Evolutionary conservation across 2,329 filamentous ascomycete species (phyloP).

Genomic region (Aspergillus calidoustus): DNA sequence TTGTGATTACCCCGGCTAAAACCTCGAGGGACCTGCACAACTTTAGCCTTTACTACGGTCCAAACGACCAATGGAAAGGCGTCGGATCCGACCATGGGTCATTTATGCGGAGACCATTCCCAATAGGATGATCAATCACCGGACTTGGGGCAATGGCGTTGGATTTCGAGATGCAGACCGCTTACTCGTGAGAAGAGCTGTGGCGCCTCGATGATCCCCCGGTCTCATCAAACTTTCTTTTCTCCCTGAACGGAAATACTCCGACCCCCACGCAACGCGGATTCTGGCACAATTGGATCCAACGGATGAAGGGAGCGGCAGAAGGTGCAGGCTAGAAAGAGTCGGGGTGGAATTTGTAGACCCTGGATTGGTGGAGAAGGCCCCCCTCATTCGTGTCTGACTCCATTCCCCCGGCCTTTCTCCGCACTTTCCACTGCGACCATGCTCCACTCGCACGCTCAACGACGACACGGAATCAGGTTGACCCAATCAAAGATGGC

Average conservation of each 20-base stretch:
- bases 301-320: conserved; percentile 10
- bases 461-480: neutral
- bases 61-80: neutral
- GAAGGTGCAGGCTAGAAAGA: neutral
- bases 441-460: neutral
- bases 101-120: neutral
- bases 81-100: conserved; percentile 7
- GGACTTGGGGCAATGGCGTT: conserved; percentile 7
- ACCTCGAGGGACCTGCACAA: neutral
- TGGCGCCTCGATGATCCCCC: conserved; percentile 4
- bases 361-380: neutral
- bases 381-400: neutral
- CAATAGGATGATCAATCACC: neutral
- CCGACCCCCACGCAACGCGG: conserved; percentile 18
- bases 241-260: conserved; percentile 16
- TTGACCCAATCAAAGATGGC: neutral
- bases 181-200: neutral
- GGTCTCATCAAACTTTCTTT: conserved; percentile 7
- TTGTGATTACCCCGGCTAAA: neutral
- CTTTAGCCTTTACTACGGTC: neutral
- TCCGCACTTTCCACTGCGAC: conserved; percentile 13
- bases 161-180: neutral
- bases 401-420: conserved; percentile 13
- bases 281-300: neutral
- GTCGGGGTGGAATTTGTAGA: neutral